Evolutionary conservation across 805 yeast species (phyloP).

Genomic region (Tanozyma kutaoensis): DNA sequence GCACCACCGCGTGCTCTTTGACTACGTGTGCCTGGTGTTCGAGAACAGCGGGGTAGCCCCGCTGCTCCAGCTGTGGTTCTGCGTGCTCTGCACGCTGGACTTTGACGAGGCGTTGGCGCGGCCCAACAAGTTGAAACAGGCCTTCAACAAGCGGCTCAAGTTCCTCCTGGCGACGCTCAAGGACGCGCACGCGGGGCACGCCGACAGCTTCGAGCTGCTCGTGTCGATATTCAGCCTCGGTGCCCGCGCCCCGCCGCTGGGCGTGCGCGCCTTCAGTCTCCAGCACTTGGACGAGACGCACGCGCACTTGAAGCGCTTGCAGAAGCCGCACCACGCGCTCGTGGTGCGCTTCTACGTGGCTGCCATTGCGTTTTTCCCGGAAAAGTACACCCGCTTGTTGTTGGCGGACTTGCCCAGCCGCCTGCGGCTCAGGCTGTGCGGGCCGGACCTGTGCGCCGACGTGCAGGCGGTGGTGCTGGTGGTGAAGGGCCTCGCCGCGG

Average conservation of each 20-base stretch:
- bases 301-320: conserved; percentile 9
- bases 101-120: conserved; percentile 15
- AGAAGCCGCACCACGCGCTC: conserved; percentile 12
- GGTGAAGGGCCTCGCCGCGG: too few species aligned
- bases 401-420: conserved; percentile 10
- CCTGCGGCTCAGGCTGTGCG: conserved; percentile 3
- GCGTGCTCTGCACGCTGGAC: conserved; percentile 20
- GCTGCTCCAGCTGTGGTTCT: conserved; percentile 17
- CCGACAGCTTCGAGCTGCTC: conserved; percentile 22
- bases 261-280: conserved; percentile 14
- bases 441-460: conserved; percentile 6
- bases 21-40: conserved; percentile 14
- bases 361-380: conserved; percentile 22
- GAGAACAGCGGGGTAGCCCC: conserved; percentile 14
- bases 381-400: conserved; percentile 13
- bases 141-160: conserved; percentile 23
- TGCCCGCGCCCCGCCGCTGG: conserved; percentile 12
- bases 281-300: conserved; percentile 19
- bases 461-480: too few species aligned
- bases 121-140: conserved; percentile 16
- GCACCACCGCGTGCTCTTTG: conserved; percentile 17
- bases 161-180: conserved; percentile 15
- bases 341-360: conserved; percentile 17
- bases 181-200: conserved; percentile 13
- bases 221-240: conserved; percentile 23